Percentiles rank a stretch among this genome's conserved stretches.
Conservation (phyloP, 257 asterid species). For the Sherardia arvensis region DNA sequence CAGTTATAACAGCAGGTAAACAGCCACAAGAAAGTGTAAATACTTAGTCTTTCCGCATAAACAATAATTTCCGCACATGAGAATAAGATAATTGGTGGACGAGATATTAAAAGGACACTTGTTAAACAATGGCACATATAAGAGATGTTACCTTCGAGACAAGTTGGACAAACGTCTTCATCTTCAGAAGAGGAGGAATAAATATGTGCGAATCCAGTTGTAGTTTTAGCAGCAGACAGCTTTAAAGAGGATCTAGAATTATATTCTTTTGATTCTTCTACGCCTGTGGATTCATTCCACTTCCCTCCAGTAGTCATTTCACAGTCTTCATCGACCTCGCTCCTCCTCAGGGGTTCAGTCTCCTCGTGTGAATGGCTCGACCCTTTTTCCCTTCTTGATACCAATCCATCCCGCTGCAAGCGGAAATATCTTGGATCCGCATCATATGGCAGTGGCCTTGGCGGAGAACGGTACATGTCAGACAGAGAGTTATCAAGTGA, state of each 20-base stretch:
- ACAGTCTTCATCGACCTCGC: conserved; percentile 50
- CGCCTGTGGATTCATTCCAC: conserved; percentile 44
- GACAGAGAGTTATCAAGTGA: conserved; percentile 69
- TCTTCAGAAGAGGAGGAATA: conserved; percentile 63
- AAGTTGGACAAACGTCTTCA: conserved; percentile 95
- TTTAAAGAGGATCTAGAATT: conserved; percentile 41
- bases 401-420: conserved; percentile 62
- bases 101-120: background rate
- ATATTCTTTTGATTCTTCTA: conserved; percentile 53
- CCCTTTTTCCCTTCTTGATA: conserved; percentile 75
- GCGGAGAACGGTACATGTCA: conserved; percentile 80
- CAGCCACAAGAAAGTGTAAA: background rate
- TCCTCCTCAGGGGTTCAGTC: conserved; percentile 63
- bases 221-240: conserved; percentile 37
- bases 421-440: conserved; percentile 65
- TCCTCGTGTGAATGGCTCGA: conserved; percentile 73
- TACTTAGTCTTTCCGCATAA: no score
- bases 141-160: conserved; percentile 80
- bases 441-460: conserved; percentile 92
- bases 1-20: background rate
- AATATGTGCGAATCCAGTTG: conserved; percentile 54
- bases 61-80: background rate
- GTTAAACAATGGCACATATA: background rate
- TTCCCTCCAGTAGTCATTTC: conserved; percentile 47
- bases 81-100: background rate